A percentile compares a stretch with the other conserved stretches of the same genome.
phyloP scores from a whole-genome alignment of 371 early-diverging fungal genomes.

The Blakeslea trispora region DNA sequence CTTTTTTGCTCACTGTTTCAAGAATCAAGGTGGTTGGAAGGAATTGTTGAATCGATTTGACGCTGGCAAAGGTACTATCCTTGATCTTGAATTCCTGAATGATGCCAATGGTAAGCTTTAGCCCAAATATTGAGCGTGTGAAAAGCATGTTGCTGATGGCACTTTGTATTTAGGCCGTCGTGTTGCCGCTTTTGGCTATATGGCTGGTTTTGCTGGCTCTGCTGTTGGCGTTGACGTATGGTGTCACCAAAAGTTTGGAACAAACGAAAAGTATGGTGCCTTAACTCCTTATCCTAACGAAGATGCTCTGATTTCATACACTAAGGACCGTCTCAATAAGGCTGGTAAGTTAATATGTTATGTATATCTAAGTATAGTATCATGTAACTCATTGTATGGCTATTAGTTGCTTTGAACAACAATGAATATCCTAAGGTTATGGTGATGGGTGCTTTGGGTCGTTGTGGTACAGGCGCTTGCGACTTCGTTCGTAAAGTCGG shows the following conservation, averaged over 20 bases:
- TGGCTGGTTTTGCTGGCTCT: constrained; percentile 95
- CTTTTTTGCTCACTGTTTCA: constrained; percentile 98
- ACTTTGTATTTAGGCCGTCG: constrained; percentile 65
- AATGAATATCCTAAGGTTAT: constrained; percentile 81
- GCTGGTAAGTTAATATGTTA: constrained; percentile 62
- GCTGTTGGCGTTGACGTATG: constrained; percentile 93
- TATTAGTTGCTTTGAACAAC: constrained; percentile 50
- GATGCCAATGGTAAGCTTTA: constrained; percentile 65
- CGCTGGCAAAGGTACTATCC: constrained; percentile 83
- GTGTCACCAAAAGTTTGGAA: constrained; percentile 73
- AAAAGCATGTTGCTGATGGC: background rate
- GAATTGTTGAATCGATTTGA: constrained; percentile 85
- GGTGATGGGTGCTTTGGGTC: constrained; percentile 97
- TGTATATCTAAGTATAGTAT: no score
- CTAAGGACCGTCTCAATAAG: constrained; percentile 68
- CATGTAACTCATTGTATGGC: background rate
- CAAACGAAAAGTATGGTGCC: constrained; percentile 58
- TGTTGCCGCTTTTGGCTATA: constrained; percentile 97
- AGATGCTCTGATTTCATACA: constrained; percentile 70
- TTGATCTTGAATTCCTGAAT: constrained; percentile 93
- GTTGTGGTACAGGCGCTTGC: constrained; percentile 92
- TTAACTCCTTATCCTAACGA: constrained; percentile 88
- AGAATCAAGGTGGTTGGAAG: constrained; percentile 94
- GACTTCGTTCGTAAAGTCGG: constrained; percentile 85
- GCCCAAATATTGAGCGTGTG: background rate